A percentile compares a stretch with the other conserved stretches of the same genome.
phyloP scores from a whole-genome alignment of 179 eudicot genomes.

The Vitellaria paradoxa region DNA sequence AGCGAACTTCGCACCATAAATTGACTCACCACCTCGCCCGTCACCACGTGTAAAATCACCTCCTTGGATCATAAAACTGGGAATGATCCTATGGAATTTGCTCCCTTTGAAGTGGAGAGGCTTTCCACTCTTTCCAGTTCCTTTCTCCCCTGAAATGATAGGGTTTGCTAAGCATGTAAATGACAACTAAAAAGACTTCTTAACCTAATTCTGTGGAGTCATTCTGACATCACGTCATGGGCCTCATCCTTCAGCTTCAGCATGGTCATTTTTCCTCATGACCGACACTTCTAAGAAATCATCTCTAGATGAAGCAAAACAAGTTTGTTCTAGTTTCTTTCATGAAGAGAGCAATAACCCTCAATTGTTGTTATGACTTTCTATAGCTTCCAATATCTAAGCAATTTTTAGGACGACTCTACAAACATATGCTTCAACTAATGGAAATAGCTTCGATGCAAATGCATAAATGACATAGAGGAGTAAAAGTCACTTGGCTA shows the following conservation, averaged over 20 bases:
- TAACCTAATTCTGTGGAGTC: not conserved
- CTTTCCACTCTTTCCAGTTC: conserved; percentile 75
- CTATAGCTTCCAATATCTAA: not conserved
- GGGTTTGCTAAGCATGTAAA: not conserved
- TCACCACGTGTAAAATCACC: conserved; percentile 96
- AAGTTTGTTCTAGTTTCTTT: not conserved
- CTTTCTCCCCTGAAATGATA: conserved; percentile 75
- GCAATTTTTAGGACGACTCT: not conserved
- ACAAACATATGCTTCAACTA: not conserved
- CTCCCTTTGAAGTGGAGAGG: conserved; percentile 93
- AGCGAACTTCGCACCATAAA: conserved; percentile 80
- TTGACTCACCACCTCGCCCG: conserved; percentile 95
- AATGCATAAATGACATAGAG: conserved; percentile 6
- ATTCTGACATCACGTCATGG: not conserved
- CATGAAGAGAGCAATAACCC: not conserved
- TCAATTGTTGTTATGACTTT: not conserved
- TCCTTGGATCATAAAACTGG: conserved; percentile 96
- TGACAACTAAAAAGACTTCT: not conserved
- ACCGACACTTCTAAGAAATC: not conserved
- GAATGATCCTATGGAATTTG: conserved; percentile 91
- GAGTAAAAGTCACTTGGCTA: conserved; percentile 43
- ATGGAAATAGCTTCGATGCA: not conserved
- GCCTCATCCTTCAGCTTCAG: not conserved
- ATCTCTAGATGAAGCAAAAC: not conserved
- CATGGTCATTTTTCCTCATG: not conserved